Evolutionary conservation across 1,284 basidiomycete genomes (phyloP), one percentile per base, ranked within the genome.

Genomic region (Entoloma clypeatum): DNA sequence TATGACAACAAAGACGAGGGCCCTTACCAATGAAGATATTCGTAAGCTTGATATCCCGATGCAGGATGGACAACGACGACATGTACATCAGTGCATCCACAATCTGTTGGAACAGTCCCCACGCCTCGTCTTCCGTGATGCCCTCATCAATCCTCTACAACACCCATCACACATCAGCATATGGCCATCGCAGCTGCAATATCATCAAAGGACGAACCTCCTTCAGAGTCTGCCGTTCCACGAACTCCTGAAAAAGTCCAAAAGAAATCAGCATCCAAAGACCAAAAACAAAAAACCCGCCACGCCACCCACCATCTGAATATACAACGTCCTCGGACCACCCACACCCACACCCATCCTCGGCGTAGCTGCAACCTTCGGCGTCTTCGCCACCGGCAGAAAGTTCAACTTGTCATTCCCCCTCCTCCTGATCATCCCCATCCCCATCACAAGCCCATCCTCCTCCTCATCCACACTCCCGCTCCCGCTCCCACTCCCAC

Each of bases 11-110:
- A 18, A 35, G 24, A 22, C 13, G 23, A 28, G 39, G 17, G 17
- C 27, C 55, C 72, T 36, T 50, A 87, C 86, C 87, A 36, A 95
- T 89, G 59, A 95, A 90, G 47, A 95, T 92, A 54, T 95, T 95
- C 0, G 86, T 88, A 10, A 91, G 68, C 59, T 95, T 96, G 61
- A 95, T 87, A 60, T 97, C 94, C 34, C 94, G 77, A 65, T 97
- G 93, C 19, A 97, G 61, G 52, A 98, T 94, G 18, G 89, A 88
- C 34, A 91, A 71, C 19, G 80, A 82, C 10, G 87, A 82, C 78
- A 97, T 93, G 54, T 97, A 91, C 0, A 88, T 86, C 3, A 98
- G 71, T 0, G 93, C 94, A 49, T 96, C 92, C n/a, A 97, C 64
- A 39, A 95, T 84, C 63, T 97, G 92, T 36, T 89, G 81, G 56